Evolutionary conservation across 2,329 filamentous ascomycete species (phyloP), one percentile per base, ranked within the genome.

Genomic region (Fusarium sp.): DNA sequence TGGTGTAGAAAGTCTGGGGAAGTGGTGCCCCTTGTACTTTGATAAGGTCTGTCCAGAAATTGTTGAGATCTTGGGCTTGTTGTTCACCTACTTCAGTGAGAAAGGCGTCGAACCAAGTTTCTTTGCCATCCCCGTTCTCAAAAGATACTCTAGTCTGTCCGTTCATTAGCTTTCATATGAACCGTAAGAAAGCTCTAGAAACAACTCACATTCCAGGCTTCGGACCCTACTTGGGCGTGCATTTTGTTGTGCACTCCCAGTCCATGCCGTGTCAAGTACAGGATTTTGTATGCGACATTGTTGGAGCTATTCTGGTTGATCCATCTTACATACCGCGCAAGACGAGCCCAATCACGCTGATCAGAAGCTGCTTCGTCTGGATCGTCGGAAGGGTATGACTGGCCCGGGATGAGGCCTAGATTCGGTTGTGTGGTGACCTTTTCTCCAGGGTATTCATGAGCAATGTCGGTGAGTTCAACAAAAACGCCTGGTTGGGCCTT

Each of bases 211-310:
- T 89, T 85, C 87, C 88, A 90, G 13, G 81, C 84, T 5, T 82
- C 80, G 1, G 83, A 87, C 42, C 87, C 87, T 60, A 88, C 88
- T 69, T 83, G 85, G n/a, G 81, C 79, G 68, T 88, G 84, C 56
- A 85, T 86, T 55, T 79, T 78, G 60, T 84, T 83, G 50, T 84
- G 81, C 55, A 74, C 79, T 25, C 87, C 88, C 69, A 87, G 80
- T 16, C 88, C 88, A 72, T 90, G 88, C 16, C 88, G 83, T 23
- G 85, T 87, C 60, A 89, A 78, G 63, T 80, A 82, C 13, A 89
- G 63, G 14, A 89, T 80, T 59, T 87, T 86, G 78, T 88, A 90
- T 16, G 74, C 76, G n/a, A 83, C 82, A 55, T 80, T 82, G 5
- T 76, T 69, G 0, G 81, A 77, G 4, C 80, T 78, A 9, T 80